Evolutionary conservation across 441 rosid species (phyloP), one percentile per base, ranked within the genome.

Genomic region (Eruca vesicaria): DNA sequence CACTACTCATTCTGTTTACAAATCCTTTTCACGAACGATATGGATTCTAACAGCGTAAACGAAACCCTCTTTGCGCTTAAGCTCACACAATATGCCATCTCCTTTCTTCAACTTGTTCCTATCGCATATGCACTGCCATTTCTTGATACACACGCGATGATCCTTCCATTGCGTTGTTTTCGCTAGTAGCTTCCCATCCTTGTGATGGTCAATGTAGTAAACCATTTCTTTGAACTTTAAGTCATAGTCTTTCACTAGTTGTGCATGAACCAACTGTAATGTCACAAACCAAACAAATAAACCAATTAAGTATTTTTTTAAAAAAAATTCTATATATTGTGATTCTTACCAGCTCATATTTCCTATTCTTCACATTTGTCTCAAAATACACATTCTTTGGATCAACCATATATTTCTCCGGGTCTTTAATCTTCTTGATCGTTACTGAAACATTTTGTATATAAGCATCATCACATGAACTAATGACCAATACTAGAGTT

Each of bases 31-130:
- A 0, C 76, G 64, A 11, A 71, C 2, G 31, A 77, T 33, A 6
- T 77, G 77, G 16, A 77, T 8, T 20, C 11, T 77, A 61, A 77
- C n/a, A 0, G 80, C 76, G 7, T 50, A 58, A 33, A 77, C 80
- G 8, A 28, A 2, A 50, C 28, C 2, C 32, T 9, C 0, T 3
- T 8, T 28, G 15, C 76, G 80, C 1, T 66, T 20, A 19, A 77
- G 73, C 2, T 77, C 77, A 52, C 80, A 77, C 63, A 77, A 59
- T 10, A 77, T 9, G 6, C 29, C 63, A 15, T 77, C 76, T 36
- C 55, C 50, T 10, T 14, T 28, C 63, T 52, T 59, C 72, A 77
- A 1, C 0, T 33, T 6, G 76, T 77, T 71, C 63, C 69, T 35
- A 2, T 29, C 0, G 76, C 80, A 66, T 23, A 77, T 66, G 7